Evolutionary conservation across 768 basidiomycete species (phyloP).

Genomic region (Panaeolus papilionaceus): DNA sequence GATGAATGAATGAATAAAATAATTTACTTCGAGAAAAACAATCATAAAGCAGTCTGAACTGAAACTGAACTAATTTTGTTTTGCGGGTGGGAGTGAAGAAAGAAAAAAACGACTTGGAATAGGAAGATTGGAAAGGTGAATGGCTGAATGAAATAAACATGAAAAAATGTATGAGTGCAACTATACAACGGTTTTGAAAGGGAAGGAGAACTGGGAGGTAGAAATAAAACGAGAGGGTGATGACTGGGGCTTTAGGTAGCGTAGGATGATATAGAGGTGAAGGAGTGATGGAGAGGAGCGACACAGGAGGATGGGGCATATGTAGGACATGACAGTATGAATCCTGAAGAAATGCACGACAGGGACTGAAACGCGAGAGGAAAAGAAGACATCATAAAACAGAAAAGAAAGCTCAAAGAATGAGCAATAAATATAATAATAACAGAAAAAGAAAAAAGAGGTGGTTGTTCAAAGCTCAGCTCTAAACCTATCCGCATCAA

Average conservation of each 20-base stretch:
- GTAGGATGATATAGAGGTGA: background rate
- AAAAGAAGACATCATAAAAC: slow-evolving; percentile 1
- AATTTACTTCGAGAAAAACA: background rate
- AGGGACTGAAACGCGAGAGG: background rate
- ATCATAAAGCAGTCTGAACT: background rate
- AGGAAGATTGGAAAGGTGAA: background rate
- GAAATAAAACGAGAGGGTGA: background rate
- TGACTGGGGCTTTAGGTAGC: background rate
- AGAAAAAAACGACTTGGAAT: background rate
- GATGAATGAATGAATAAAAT: slow-evolving; percentile 9
- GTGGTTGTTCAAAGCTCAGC: slow-evolving; percentile 8
- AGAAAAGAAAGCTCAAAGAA: slow-evolving; percentile 18
- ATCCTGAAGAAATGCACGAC: slow-evolving; percentile 2
- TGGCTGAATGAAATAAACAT: background rate
- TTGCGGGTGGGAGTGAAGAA: background rate
- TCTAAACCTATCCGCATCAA: slow-evolving; percentile 63
- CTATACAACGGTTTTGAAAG: slow-evolving; percentile 1
- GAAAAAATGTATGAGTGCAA: background rate
- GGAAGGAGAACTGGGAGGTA: background rate
- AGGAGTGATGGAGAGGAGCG: background rate
- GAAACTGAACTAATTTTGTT: background rate
- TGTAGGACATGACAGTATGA: background rate
- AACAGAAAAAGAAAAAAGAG: slow-evolving; percentile 3
- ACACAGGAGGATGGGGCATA: background rate
- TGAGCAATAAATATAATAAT: slow-evolving; percentile 19